Evolutionary conservation across 2,329 filamentous ascomycete species (phyloP).

Genomic region (Didymella sp.): DNA sequence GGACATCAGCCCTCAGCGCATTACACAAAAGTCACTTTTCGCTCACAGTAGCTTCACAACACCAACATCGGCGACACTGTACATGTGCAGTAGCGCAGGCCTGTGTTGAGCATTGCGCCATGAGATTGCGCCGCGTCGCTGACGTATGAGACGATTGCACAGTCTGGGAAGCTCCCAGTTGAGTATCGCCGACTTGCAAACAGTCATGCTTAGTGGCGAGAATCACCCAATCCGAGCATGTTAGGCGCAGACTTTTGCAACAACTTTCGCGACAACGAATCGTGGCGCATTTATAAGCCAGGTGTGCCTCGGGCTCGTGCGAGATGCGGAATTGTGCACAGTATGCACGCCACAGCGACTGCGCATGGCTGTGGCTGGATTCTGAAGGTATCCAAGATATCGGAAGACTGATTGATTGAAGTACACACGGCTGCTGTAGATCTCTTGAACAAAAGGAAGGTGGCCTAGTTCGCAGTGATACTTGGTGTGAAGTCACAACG

Average conservation of each 20-base stretch:
- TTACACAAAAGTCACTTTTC: neutral
- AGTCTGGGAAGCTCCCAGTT: conserved; percentile 3
- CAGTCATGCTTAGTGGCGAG: conserved; percentile 24
- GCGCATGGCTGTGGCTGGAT: conserved; percentile 1
- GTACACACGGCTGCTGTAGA: conserved; percentile 2
- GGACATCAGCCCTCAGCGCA: neutral
- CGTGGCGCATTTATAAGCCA: conserved; percentile 2
- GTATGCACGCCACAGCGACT: conserved; percentile 6
- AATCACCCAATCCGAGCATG: conserved; percentile 13
- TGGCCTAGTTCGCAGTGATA: neutral
- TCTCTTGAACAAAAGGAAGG: neutral
- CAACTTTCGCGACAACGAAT: conserved; percentile 1
- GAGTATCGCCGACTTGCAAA: conserved; percentile 2
- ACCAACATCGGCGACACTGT: neutral
- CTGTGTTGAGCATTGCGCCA: conserved; percentile 11
- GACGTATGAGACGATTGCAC: conserved; percentile 22
- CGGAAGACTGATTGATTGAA: neutral
- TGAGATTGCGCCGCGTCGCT: conserved; percentile 20
- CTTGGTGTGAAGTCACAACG: conserved; percentile 19
- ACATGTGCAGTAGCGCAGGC: neutral
- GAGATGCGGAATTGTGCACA: neutral
- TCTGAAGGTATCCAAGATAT: neutral
- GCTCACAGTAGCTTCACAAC: neutral
- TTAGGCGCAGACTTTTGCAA: conserved; percentile 11
- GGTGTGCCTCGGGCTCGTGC: neutral